Conservation (phyloP, 257 asterid species). For the Sherardia arvensis region DNA sequence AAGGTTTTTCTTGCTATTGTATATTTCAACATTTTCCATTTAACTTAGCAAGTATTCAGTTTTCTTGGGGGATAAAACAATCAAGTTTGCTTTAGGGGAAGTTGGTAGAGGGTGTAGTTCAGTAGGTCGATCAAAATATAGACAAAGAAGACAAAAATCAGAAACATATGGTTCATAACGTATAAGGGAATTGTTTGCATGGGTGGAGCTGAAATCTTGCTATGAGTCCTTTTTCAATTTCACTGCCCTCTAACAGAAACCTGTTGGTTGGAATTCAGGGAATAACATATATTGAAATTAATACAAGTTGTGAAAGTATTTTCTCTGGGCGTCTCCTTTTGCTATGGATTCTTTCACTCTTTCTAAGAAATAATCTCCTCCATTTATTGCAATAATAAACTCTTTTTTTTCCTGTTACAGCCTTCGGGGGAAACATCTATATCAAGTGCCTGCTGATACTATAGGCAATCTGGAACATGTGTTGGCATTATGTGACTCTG, state of each 20-base stretch:
- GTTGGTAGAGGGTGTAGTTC: too few relatives aligned
- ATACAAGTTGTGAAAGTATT: background rate
- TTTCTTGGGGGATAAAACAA: background rate
- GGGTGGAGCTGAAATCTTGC: background rate
- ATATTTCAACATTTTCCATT: background rate
- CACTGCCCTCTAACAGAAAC: background rate
- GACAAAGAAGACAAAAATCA: background rate
- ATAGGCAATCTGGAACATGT: conserved; percentile 60
- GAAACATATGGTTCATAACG: background rate
- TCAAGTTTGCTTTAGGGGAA: background rate
- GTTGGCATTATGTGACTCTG: conserved; percentile 68
- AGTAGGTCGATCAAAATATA: background rate
- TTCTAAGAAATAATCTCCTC: background rate
- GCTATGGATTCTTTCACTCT: background rate
- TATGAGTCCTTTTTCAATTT: background rate
- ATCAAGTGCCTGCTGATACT: conserved; percentile 68
- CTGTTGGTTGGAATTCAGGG: background rate
- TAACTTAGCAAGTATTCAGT: background rate
- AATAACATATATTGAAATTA: background rate
- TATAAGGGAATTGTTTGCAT: background rate
- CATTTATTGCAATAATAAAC: background rate
- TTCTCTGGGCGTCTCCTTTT: background rate
- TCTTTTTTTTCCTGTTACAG: conserved; percentile 30
- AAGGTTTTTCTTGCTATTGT: conserved; percentile 39
- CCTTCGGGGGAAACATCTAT: conserved; percentile 76